These are phyloP conservation scores for Helotiales sp. DNA, from an alignment of 2,329 filamentous ascomycete genomes.

Conservation along the genomic window DNA sequence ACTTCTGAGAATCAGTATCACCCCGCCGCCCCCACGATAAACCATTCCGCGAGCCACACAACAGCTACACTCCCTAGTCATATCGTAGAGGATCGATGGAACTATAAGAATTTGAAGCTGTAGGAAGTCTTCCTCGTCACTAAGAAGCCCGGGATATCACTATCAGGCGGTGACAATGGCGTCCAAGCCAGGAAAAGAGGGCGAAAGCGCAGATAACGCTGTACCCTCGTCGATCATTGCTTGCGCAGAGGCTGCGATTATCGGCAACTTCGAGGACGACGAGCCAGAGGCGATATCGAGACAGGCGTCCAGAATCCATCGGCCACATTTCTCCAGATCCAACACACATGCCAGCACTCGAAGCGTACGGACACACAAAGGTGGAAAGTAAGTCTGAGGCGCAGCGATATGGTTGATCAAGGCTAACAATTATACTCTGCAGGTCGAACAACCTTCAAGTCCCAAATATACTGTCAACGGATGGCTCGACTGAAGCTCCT, in stretches of 20 bases:
- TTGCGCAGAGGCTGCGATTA: constrained; percentile 42
- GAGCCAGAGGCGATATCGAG: constrained; percentile 16
- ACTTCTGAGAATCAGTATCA: neutral
- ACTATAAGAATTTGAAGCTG: neutral
- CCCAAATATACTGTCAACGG: constrained; percentile 27
- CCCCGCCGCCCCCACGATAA: neutral
- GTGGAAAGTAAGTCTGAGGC: constrained; percentile 20
- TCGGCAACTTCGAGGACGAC: constrained; percentile 35
- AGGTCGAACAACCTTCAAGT: constrained; percentile 32
- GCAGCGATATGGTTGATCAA: neutral
- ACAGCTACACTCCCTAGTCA: neutral
- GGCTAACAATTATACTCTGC: constrained; percentile 7
- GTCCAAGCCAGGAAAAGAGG: constrained; percentile 14
- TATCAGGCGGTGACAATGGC: constrained; percentile 16
- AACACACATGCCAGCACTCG: constrained; percentile 15
- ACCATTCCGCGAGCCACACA: neutral
- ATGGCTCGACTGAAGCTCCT: constrained; percentile 43
- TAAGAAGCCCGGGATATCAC: neutral
- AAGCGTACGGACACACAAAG: constrained; percentile 1
- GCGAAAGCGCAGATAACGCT: constrained; percentile 18
- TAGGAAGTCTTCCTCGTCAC: neutral
- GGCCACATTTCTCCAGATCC: constrained; percentile 24
- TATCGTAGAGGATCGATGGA: neutral
- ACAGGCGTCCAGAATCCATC: constrained; percentile 14
- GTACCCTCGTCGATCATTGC: constrained; percentile 39